Percentiles rank a stretch among this genome's conserved stretches.
phyloP scores from a whole-genome alignment of 441 rosid genomes.

The Breynia disticha region DNA sequence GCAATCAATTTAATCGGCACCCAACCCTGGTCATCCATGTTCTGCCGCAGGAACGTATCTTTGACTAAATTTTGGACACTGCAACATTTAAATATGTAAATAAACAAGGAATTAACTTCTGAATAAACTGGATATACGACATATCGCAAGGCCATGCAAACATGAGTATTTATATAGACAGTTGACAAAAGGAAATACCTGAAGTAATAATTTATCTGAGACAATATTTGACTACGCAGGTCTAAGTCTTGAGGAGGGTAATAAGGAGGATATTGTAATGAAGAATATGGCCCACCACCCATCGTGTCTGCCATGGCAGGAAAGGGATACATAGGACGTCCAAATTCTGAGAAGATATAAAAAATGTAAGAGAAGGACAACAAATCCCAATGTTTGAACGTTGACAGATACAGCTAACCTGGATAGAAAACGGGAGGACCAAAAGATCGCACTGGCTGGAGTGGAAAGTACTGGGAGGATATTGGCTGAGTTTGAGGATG shows the following conservation, averaged over 20 bases:
- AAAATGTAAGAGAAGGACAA: constrained; percentile 18
- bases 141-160: background rate
- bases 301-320: constrained; percentile 34
- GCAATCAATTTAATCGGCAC: constrained; percentile 61
- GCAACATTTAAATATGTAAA: constrained; percentile 28
- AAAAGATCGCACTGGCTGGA: constrained; percentile 44
- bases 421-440: constrained; percentile 44
- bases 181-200: constrained; percentile 38
- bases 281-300: constrained; percentile 35
- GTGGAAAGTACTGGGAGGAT: constrained; percentile 39
- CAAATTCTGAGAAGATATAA: constrained; percentile 34
- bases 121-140: constrained; percentile 5
- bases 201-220: constrained; percentile 79
- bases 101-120: constrained; percentile 19
- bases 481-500: constrained; percentile 39
- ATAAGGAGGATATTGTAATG: constrained; percentile 31
- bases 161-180: background rate
- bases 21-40: constrained; percentile 67
- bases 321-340: constrained; percentile 32
- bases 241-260: constrained; percentile 39
- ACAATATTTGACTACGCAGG: constrained; percentile 42
- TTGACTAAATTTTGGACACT: constrained; percentile 72
- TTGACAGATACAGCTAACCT: constrained; percentile 38
- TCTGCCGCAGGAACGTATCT: constrained; percentile 70
- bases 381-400: background rate